phyloP scores from a whole-genome alignment of 257 asterid genomes.

The Knoxia roxburghii region DNA sequence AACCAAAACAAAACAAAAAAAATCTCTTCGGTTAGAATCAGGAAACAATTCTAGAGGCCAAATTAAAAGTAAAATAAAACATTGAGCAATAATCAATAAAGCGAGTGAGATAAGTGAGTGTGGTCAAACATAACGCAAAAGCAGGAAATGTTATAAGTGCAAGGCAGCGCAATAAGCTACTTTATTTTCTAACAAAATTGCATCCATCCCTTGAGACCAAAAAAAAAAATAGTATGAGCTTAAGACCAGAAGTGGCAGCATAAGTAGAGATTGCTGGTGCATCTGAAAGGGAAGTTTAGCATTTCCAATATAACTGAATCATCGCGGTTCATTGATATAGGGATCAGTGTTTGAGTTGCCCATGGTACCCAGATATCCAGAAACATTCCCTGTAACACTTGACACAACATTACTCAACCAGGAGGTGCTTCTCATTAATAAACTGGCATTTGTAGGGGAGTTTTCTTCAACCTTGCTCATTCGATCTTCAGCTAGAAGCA shows the following conservation, averaged over 20 bases:
- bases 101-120: neutral
- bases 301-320: conserved; percentile 14
- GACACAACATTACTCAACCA: conserved; percentile 57
- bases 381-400: conserved; percentile 44
- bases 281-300: neutral
- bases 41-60: neutral
- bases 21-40: neutral
- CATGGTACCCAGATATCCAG: conserved; percentile 48
- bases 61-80: neutral
- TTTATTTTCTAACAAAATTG: conserved; percentile 6
- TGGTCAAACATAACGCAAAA: neutral
- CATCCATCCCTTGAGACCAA: neutral
- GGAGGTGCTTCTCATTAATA: conserved; percentile 64
- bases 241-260: neutral
- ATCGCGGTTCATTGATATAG: conserved; percentile 63
- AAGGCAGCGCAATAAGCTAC: neutral
- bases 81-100: too few species aligned
- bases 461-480: conserved; percentile 30
- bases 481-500: conserved; percentile 46
- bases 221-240: neutral
- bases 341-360: conserved; percentile 42
- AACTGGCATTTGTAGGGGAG: conserved; percentile 29
- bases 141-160: neutral
- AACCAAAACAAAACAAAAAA: too few species aligned
- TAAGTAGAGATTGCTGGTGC: neutral